A percentile compares a stretch with the other conserved stretches of the same genome.
phyloP scores from a whole-genome alignment of 1,139 yeast species.

The Scheffersomyces titani region DNA sequence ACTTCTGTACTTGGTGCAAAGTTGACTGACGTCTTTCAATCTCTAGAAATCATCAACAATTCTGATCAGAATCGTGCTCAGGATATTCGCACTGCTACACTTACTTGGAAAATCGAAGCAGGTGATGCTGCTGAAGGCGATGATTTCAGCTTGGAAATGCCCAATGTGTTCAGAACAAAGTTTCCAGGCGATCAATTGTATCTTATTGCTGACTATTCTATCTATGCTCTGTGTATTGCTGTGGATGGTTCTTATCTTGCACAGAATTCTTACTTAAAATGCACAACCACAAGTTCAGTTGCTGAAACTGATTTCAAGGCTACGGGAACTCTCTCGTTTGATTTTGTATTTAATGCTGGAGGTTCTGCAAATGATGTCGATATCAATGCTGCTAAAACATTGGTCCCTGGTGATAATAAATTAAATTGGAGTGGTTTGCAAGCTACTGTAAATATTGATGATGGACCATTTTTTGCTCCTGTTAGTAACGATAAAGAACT shows the following conservation, averaged over 20 bases:
- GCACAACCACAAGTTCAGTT: slow-evolving; percentile 10
- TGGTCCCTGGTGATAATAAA: slow-evolving; percentile 7
- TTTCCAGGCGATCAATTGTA: slow-evolving; percentile 9
- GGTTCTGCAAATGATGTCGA: slow-evolving; percentile 17
- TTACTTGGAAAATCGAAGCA: slow-evolving; percentile 14
- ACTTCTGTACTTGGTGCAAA: neutral
- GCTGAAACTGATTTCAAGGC: slow-evolving; percentile 5
- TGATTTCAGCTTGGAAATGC: slow-evolving; percentile 14
- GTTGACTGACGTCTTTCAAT: slow-evolving; percentile 9
- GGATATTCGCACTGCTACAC: slow-evolving; percentile 18
- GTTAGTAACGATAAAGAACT: slow-evolving; percentile 9
- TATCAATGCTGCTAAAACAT: slow-evolving; percentile 12
- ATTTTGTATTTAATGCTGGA: slow-evolving; percentile 22
- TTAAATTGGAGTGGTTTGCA: slow-evolving; percentile 14
- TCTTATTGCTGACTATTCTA: slow-evolving; percentile 8
- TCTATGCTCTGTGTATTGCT: slow-evolving; percentile 14
- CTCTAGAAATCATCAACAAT: slow-evolving; percentile 8
- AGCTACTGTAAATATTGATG: slow-evolving; percentile 9
- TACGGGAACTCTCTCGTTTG: slow-evolving; percentile 16
- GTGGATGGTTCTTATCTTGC: slow-evolving; percentile 14
- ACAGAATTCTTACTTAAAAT: slow-evolving; percentile 10
- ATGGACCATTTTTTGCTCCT: slow-evolving; percentile 15
- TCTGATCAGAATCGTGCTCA: slow-evolving; percentile 12
- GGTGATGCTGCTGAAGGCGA: slow-evolving; percentile 11
- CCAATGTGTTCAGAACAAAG: slow-evolving; percentile 19